Evolutionary conservation across 176 grass and related monocot species (phyloP), one percentile per base, ranked within the genome.

Genomic region (Oryza meyeriana): DNA sequence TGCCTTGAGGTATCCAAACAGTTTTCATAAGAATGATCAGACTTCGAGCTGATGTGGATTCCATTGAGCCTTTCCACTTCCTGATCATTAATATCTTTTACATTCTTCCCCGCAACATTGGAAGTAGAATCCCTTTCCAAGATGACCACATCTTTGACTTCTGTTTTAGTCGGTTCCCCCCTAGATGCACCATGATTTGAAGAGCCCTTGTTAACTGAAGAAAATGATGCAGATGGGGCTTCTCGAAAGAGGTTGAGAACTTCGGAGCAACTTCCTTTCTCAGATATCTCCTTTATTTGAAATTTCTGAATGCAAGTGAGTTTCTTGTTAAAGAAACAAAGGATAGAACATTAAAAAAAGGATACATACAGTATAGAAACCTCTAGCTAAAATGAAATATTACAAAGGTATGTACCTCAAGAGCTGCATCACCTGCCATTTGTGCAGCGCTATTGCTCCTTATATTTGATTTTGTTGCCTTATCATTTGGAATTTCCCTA

Each of bases 221-320:
- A 93, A 88, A 95, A 83, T 84, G 93, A 95, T 81, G 59, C 69
- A 77, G 86, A 88, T 74, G 87, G 89, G 30, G 78, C 87, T 69
- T 98, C 89, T 81, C 75, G 70, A 71, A 93, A 93, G 78, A 88
- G 76, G 86, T 83, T 93, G 79, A 93, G 79, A 78, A 93, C 89
- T 92, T 98, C 96, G 1, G 93, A 95, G 79, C 77, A 89, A 81
- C 81, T 86, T 62, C 75, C 64, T 34, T 90, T 91, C 87, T 93
- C 88, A 79, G 86, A 93, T 42, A 83, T 39, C 28, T 89, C 88
- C 72, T 86, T 93, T 41, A 39, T 84, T 72, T 81, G 86, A 78
- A 80, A 72, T 83, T 91, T 95, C 75, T 89, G 74, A 62, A 72
- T 88, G 41, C 64, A 80, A 72, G 34, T 55, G 45, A 74, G 52